Base-by-base conservation (phyloP, 2,329 filamentous ascomycete species). In the Pyrenochaeta sp. region DNA sequence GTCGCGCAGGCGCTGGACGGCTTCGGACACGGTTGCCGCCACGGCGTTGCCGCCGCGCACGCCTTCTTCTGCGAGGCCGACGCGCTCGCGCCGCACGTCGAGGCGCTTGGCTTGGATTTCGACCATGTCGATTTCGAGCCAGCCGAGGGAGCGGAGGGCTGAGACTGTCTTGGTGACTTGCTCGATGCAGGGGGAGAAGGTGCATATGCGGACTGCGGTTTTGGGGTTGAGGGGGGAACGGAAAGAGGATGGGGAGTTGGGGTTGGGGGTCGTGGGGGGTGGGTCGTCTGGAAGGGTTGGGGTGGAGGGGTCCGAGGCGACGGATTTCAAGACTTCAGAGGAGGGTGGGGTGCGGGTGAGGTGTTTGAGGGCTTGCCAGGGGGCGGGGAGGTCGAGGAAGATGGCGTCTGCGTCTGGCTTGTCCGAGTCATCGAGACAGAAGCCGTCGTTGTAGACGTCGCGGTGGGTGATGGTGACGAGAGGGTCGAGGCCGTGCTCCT, bases 151-250 rank as follows among this genome's bases (percentile, higher is more conserved):
- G 40, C 93, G 86, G 71, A 99, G 81, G 9, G 84, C 83, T 8
- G 89, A 87, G 40, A 96, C 86, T 0, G 94, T 97, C 42, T 86
- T 84, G 39, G 88, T 90, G 15, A 95, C 93, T 75, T 99, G 94
- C 73, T 99, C 94, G 55, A 99, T 95, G 72, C 94, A 99, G 0
- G 94, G 94, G 1, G 89, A 95, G 74, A 99, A 99, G 1, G 91
- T 95, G 76, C 94, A 99, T 41, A 99, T 81, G 64, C 94, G 81
- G 1, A 87, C 83, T 4, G 87, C 81, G 28, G 82, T 80, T n/a
- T 80, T 79, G 0, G 89, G 85, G 55, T 94, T 86, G 8, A 97
- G 78, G 0, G 83, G 79, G 1, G 81, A 80, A 26, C 55, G 58
- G 45, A 69, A 69, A n/a, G n/a, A n/a, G n/a, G n/a, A n/a, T n/a